Evolutionary conservation across 768 basidiomycete species (phyloP).

Genomic region (Solioccasus polychromus): DNA sequence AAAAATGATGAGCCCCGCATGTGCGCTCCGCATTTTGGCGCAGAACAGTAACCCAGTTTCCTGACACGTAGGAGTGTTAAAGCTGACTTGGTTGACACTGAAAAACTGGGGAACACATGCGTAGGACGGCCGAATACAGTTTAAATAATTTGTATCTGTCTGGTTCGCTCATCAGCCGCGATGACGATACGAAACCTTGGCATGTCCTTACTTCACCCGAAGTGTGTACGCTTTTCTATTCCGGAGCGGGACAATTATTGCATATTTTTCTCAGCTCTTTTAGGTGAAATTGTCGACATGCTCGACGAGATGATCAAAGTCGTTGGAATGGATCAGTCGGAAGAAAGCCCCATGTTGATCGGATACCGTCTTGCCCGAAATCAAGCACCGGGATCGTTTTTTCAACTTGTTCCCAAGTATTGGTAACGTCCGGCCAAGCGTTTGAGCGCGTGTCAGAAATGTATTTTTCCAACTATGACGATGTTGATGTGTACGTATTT

Average conservation of each 20-base stretch:
- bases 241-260: background rate
- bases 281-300: background rate
- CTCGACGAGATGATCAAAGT: background rate
- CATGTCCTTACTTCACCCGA: constrained; percentile 1
- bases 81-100: background rate
- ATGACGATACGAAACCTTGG: background rate
- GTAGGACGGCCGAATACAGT: background rate
- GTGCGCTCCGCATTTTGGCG: constrained; percentile 5
- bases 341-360: too few species aligned
- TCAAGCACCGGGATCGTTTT: too few species aligned
- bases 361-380: too few species aligned
- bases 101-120: background rate
- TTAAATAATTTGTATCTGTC: constrained; percentile 4
- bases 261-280: background rate
- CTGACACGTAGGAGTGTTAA: background rate
- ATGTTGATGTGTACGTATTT: too few species aligned
- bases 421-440: too few species aligned
- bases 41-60: constrained; percentile 1
- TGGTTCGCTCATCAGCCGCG: background rate
- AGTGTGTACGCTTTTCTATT: background rate
- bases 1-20: constrained; percentile 5
- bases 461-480: too few species aligned
- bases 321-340: too few species aligned
- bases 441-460: too few species aligned
- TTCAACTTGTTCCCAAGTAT: too few species aligned